Evolutionary conservation across 208 protist species (phyloP), one percentile per base, ranked within the genome.

Genomic region (Trypanosoma conorhini): DNA sequence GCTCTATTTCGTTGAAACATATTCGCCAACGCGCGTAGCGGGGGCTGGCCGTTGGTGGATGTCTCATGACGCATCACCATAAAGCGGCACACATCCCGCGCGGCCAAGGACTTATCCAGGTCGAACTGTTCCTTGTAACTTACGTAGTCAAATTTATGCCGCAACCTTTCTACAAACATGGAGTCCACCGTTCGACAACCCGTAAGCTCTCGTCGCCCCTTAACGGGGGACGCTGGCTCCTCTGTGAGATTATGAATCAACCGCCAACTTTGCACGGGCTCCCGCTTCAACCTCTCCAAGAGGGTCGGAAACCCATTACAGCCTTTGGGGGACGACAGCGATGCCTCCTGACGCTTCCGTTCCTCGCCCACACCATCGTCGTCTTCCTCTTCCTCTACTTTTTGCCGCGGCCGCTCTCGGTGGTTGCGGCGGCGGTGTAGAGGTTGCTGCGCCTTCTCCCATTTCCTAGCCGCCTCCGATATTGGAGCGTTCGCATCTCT

Each of bases 131-230:
- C 68, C 13, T 31, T 28, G 64, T 82, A 83, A 35, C 82, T 79
- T 31, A 79, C 60, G 58, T 93, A 70, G 5, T 92, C 87, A 73
- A 95, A 95, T 26, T 38, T 50, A 61, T 88, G 77, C 2, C 71
- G 74, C 64, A 67, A 64, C 13, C 74, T 65, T 31, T 73, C 72
- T 13, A 35, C 15, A 60, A 70, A 5, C 15, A 35, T 35, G 12
- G 5, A 35, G 35, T 61, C 50, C 3, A 62, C 31, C 22, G 22
- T n/a, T 55, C 59, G 35, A 26, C 56, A 19, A 26, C 56, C 1
- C 10, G 19, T 59, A 21, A 7, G 48, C 26, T 42, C 3, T 31
- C 13, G 8, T 15, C 40, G 3, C n/a, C 26, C 30, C 28, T 10
- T 33, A 54, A 55, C 12, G 22, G 51, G 24, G 19, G 61, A 38